Percentiles rank a stretch among this genome's conserved stretches.
Conservation (phyloP, 331 rosid species). For the Quercus phellos region DNA sequence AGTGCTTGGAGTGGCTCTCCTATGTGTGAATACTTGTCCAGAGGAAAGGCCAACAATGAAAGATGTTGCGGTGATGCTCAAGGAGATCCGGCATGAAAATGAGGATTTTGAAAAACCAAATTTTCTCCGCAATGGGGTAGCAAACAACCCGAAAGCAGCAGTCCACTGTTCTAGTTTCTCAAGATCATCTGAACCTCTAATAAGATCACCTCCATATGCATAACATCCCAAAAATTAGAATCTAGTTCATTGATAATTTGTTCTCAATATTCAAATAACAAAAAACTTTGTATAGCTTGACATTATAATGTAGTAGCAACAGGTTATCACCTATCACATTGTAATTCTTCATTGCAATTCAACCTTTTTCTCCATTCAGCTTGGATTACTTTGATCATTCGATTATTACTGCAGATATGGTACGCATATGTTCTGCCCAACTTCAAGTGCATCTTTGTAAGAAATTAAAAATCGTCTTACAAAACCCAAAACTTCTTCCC, state of each 20-base stretch:
- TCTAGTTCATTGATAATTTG: conserved; percentile 20
- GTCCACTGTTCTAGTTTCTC: conserved; percentile 90
- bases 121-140: conserved; percentile 41
- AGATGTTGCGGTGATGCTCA: conserved; percentile 86
- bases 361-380: not conserved
- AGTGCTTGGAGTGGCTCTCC: conserved; percentile 86
- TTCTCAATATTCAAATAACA: conserved; percentile 18
- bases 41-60: conserved; percentile 90
- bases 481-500: not conserved
- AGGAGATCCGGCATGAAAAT: conserved; percentile 65
- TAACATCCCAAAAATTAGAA: conserved; percentile 24
- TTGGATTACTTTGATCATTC: not conserved
- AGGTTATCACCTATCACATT: conserved; percentile 7
- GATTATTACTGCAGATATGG: not conserved
- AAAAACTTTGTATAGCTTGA: conserved; percentile 46
- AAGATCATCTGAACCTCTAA: conserved; percentile 74
- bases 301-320: conserved; percentile 26
- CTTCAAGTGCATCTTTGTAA: not conserved
- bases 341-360: conserved; percentile 22
- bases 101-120: conserved; percentile 64
- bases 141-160: conserved; percentile 52
- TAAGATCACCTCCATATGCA: conserved; percentile 54
- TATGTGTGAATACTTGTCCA: conserved; percentile 71
- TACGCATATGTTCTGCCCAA: not conserved
- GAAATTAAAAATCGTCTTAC: not conserved